Evolutionary conservation across 2,329 filamentous ascomycete species (phyloP), one percentile per base, ranked within the genome.

Genomic region (Diaporthe citriasiana): DNA sequence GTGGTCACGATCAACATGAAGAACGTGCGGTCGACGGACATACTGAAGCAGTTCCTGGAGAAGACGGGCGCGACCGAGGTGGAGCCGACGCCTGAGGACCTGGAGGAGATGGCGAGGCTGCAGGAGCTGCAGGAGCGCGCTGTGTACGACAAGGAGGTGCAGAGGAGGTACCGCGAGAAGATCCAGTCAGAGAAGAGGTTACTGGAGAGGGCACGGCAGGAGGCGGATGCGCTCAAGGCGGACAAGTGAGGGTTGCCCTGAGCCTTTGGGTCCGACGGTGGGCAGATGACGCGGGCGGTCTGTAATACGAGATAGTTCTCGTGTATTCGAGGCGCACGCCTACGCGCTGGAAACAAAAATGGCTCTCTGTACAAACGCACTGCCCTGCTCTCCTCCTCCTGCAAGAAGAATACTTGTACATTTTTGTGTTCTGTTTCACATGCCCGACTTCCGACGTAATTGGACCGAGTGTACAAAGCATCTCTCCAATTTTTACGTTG

Each of bases 1-100:
- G 82, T 85, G 13, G 82, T 90, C 53, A 85, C 85, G 60, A 88
- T 93, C 77, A 87, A 92, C 77, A 93, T 95, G 88, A 91, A 91
- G 81, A 82, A 89, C 79, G 87, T 89, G 78, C 85, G 86, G 74
- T 91, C 90, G 56, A 84, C 86, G 4, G 85, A 90, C 47, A 95
- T 95, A 75, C 84, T 95, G 25, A 83, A 87, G 65, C 87, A 89
- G 73, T 86, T 95, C 70, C 81, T 95, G 51, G 83, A 85, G 73
- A 86, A 91, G 81, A 93, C 92, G 27, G 88, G 89, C 27, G 93
- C 92, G 13, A 82, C 85, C 35, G 80, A 84, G 33, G 81, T 95
- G 1, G 79, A 87, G 75, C 86, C 92, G 3, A 92, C 89, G 1
- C 82, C 84, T 3, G 87, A 92, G 79, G 93, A 95, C 78, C 79